Conservation (phyloP, 352 stramenopile species). For the Globisporangium yorkense region DNA sequence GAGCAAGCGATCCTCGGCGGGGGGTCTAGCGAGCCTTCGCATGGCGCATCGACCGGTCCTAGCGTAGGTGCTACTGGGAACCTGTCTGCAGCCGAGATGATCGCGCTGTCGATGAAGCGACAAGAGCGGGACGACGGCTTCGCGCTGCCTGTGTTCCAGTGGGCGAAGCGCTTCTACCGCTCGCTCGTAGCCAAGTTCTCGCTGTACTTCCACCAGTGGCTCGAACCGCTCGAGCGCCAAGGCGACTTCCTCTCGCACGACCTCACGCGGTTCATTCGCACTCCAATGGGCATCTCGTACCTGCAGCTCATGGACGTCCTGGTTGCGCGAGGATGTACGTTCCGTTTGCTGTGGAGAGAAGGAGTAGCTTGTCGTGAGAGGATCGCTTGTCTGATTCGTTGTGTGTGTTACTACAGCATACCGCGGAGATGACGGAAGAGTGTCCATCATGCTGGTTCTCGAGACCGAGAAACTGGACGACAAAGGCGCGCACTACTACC, state of each 20-base stretch:
- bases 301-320: constrained; percentile 78
- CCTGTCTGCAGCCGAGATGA: constrained; percentile 69
- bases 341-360: not conserved
- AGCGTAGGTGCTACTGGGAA: not conserved
- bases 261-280: constrained; percentile 69
- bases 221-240: constrained; percentile 63
- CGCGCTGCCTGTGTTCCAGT: constrained; percentile 73
- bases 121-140: constrained; percentile 77
- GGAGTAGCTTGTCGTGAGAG: not conserved
- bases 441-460: constrained; percentile 65
- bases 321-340: constrained; percentile 58
- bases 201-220: constrained; percentile 78
- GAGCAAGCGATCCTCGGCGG: constrained; percentile 65
- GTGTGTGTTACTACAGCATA: constrained; percentile 26
- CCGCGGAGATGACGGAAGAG: constrained; percentile 36
- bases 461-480: constrained; percentile 72
- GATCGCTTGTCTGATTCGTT: not conserved
- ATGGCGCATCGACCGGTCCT: not conserved
- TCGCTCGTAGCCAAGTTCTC: constrained; percentile 81
- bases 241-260: constrained; percentile 55
- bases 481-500: constrained; percentile 71
- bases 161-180: constrained; percentile 77
- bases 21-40: not conserved
- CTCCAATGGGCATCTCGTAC: constrained; percentile 74
- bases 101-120: constrained; percentile 63